Evolutionary conservation across 441 rosid genomes (phyloP).

Genomic region (Pelargonium australe): DNA sequence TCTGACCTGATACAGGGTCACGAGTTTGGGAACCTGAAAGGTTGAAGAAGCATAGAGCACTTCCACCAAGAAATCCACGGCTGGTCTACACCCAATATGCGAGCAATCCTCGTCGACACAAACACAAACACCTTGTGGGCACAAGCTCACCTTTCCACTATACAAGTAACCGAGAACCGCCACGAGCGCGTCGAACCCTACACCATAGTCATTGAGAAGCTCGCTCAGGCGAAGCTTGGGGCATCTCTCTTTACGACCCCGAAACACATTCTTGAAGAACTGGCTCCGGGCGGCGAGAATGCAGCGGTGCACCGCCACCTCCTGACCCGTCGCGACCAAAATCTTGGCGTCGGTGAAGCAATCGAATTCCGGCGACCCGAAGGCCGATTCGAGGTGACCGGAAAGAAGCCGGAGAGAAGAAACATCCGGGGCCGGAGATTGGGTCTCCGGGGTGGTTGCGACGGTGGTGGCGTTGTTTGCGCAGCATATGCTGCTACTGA

Average conservation of each 20-base stretch:
- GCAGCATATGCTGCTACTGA: conserved; percentile 54
- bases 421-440: conserved; percentile 31
- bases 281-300: conserved; percentile 59
- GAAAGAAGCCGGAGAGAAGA: conserved; percentile 52
- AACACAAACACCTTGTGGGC: conserved; percentile 37
- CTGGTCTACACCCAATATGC: conserved; percentile 71
- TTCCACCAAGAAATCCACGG: conserved; percentile 57
- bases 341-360: conserved; percentile 64
- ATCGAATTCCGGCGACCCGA: conserved; percentile 38
- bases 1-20: conserved; percentile 58
- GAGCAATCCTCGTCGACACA: conserved; percentile 67
- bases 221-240: conserved; percentile 41
- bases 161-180: conserved; percentile 55
- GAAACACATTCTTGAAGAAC: conserved; percentile 43
- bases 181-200: conserved; percentile 48
- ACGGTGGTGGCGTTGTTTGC: background rate
- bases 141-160: conserved; percentile 55
- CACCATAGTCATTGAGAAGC: conserved; percentile 43
- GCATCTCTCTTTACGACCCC: conserved; percentile 28
- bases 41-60: conserved; percentile 59
- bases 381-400: conserved; percentile 39
- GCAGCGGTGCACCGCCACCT: conserved; percentile 69
- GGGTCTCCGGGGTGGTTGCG: conserved; percentile 4
- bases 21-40: conserved; percentile 58
- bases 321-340: conserved; percentile 33